Evolutionary conservation across 768 basidiomycete species (phyloP).

Genomic region (Leccinum rimulosum): DNA sequence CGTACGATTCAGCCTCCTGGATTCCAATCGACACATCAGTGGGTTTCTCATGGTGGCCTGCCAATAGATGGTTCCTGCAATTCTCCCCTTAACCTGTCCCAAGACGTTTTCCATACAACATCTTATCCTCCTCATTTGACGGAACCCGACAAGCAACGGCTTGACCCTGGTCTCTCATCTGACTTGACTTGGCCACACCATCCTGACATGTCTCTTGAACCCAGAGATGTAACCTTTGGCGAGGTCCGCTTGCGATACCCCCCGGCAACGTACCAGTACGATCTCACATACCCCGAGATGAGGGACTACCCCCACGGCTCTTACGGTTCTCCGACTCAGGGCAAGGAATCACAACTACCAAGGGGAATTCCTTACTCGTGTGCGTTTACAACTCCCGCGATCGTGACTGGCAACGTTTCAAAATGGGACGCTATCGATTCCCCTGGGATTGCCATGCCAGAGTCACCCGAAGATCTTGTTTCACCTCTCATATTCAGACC

Average conservation of each 20-base stretch:
- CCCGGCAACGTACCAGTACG: constrained; percentile 4
- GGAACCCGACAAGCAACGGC: constrained; percentile 15
- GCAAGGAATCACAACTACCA: constrained; percentile 13
- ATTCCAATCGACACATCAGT: constrained; percentile 17
- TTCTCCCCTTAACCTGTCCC: constrained; percentile 23
- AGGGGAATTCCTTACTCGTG: constrained; percentile 8
- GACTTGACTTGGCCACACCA: constrained; percentile 22
- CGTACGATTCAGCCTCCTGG: constrained; percentile 10
- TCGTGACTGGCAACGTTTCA: constrained; percentile 4
- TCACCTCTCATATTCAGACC: constrained; percentile 28
- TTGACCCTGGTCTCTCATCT: background rate
- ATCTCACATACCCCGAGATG: constrained; percentile 6
- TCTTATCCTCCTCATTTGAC: constrained; percentile 24
- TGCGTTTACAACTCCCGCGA: constrained; percentile 3
- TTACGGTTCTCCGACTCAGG: constrained; percentile 8
- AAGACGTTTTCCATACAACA: constrained; percentile 31
- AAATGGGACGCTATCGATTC: background rate
- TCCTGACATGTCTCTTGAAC: constrained; percentile 6
- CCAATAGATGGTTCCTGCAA: constrained; percentile 2
- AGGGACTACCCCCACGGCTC: constrained; percentile 2
- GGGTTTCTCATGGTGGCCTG: constrained; percentile 12
- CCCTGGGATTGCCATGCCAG: background rate
- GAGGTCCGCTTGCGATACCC: constrained; percentile 13
- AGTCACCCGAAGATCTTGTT: constrained; percentile 9
- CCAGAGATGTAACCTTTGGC: constrained; percentile 5